Percentiles rank a stretch among this genome's conserved stretches.
Evolutionary conservation across 768 basidiomycete species (phyloP).

Genomic region (Psilocybe sp.): DNA sequence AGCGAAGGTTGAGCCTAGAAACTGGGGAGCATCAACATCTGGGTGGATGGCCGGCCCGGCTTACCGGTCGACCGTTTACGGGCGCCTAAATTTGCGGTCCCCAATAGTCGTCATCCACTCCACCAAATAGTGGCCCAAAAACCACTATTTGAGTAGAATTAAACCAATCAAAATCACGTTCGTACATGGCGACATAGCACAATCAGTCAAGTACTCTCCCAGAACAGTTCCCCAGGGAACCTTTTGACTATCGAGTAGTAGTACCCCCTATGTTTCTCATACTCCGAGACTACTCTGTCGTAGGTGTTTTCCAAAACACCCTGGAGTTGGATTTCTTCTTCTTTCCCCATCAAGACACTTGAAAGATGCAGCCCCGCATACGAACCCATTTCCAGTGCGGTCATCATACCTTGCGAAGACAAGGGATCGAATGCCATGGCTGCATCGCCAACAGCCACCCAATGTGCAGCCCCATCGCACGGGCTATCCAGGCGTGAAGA

Average conservation of each 20-base stretch:
- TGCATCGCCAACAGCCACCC: slow-evolving; percentile 35
- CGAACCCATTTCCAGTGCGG: slow-evolving; percentile 27
- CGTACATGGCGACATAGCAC: no score
- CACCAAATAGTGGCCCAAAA: no score
- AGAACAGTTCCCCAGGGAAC: slow-evolving; percentile 10
- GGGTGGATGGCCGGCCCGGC: no score
- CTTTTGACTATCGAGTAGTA: slow-evolving; percentile 14
- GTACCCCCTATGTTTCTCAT: slow-evolving; percentile 14
- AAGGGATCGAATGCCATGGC: slow-evolving; percentile 37
- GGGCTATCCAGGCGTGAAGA: slow-evolving; percentile 23
- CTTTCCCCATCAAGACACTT: slow-evolving; percentile 3
- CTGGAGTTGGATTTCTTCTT: slow-evolving; percentile 6
- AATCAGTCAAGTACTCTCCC: not conserved
- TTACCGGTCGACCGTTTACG: no score
- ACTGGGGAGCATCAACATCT: no score
- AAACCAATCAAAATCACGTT: no score
- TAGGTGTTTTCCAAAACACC: slow-evolving; percentile 6
- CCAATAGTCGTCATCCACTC: no score
- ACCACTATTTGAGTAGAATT: no score
- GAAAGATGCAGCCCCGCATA: slow-evolving; percentile 19
- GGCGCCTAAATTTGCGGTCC: no score
- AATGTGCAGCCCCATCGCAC: slow-evolving; percentile 16
- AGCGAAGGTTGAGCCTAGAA: no score
- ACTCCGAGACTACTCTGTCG: slow-evolving; percentile 10
- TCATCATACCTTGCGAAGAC: slow-evolving; percentile 38